Evolutionary conservation across 2,329 filamentous ascomycete genomes (phyloP).

Genomic region (Microcera coccophila): DNA sequence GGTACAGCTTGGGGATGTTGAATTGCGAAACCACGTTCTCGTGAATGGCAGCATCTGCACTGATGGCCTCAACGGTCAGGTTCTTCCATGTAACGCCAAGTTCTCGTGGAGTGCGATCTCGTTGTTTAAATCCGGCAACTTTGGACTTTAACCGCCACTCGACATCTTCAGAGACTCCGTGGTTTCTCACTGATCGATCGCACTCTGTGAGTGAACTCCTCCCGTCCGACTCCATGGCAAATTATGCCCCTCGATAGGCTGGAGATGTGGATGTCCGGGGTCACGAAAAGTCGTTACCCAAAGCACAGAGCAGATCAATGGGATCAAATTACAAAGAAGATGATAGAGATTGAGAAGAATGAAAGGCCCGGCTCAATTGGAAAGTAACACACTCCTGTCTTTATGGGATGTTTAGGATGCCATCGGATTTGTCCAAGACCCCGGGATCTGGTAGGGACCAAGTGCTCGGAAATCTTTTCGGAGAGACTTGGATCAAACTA

Average conservation of each 20-base stretch:
- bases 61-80: constrained; percentile 59
- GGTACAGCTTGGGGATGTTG: constrained; percentile 51
- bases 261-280: too few relatives aligned
- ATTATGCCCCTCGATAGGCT: not conserved
- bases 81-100: constrained; percentile 64
- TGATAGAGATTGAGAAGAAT: not conserved
- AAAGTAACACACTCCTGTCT: too few relatives aligned
- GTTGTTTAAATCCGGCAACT: constrained; percentile 41
- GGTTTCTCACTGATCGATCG: constrained; percentile 12
- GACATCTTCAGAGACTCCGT: constrained; percentile 9
- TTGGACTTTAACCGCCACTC: constrained; percentile 49
- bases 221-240: constrained; percentile 28
- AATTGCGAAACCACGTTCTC: constrained; percentile 61
- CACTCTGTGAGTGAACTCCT: constrained; percentile 24
- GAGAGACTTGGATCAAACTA: too few relatives aligned
- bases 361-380: too few relatives aligned
- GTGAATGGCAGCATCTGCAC: constrained; percentile 59
- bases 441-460: too few relatives aligned
- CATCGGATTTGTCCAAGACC: too few relatives aligned
- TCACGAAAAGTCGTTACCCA: too few relatives aligned
- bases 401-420: too few relatives aligned
- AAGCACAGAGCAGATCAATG: too few relatives aligned
- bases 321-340: not conserved
- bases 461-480: too few relatives aligned
- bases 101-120: constrained; percentile 44